Evolutionary conservation across 768 basidiomycete genomes (phyloP).

Genomic region (Psilocybe azurescens): DNA sequence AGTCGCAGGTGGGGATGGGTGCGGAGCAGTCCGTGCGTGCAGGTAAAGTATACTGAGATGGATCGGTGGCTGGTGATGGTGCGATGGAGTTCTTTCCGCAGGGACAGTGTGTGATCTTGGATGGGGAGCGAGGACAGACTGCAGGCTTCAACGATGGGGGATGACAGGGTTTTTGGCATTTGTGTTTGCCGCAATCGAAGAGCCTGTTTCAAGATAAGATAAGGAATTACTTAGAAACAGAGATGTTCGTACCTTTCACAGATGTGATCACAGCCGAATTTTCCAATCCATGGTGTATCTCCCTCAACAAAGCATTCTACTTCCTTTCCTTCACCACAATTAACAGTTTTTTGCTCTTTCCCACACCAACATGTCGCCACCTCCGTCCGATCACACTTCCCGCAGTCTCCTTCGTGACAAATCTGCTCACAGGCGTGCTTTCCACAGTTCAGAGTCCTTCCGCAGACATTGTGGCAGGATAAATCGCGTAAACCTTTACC

Average conservation of each 20-base stretch:
- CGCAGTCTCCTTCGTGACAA: slow-evolving; percentile 85
- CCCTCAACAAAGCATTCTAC: slow-evolving; percentile 44
- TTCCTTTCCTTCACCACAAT: slow-evolving; percentile 69
- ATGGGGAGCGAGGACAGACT: slow-evolving; percentile 77
- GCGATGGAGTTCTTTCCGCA: slow-evolving; percentile 73
- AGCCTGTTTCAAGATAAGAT: slow-evolving; percentile 39
- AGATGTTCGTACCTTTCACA: slow-evolving; percentile 58
- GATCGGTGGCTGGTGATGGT: slow-evolving; percentile 33
- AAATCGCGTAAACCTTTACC: slow-evolving; percentile 34
- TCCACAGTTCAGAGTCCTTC: slow-evolving; percentile 62
- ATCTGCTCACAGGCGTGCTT: slow-evolving; percentile 69
- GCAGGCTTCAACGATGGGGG: slow-evolving; percentile 63
- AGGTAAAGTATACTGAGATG: slow-evolving; percentile 39
- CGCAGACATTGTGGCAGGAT: slow-evolving; percentile 51
- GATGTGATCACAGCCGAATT: slow-evolving; percentile 55
- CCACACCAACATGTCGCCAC: slow-evolving; percentile 82
- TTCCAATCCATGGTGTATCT: slow-evolving; percentile 67
- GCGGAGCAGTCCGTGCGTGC: slow-evolving; percentile 64
- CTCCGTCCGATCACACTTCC: slow-evolving; percentile 61
- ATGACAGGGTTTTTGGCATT: slow-evolving; percentile 79
- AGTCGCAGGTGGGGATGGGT: slow-evolving; percentile 81
- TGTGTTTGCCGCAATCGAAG: slow-evolving; percentile 81
- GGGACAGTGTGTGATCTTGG: slow-evolving; percentile 72
- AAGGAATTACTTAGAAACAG: not conserved
- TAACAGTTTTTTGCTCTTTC: slow-evolving; percentile 56